phyloP scores from a whole-genome alignment of 2,329 filamentous ascomycete genomes.

The Pseudopithomyces maydicus region DNA sequence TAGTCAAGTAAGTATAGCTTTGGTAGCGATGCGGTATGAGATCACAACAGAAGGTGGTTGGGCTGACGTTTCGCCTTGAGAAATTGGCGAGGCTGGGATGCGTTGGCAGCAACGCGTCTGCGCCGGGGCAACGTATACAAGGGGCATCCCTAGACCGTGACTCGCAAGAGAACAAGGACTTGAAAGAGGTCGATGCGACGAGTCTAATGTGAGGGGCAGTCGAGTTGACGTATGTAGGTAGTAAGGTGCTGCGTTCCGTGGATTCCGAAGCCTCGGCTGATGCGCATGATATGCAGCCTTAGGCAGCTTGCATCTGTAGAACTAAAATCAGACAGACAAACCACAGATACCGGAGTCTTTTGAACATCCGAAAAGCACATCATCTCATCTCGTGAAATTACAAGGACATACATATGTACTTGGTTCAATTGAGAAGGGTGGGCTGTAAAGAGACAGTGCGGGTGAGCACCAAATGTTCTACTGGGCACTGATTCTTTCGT shows the following conservation, averaged over 20 bases:
- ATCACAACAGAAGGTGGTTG: conserved; percentile 33
- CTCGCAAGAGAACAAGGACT: not conserved
- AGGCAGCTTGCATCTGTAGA: not conserved
- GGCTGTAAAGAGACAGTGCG: no score
- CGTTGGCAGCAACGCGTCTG: conserved; percentile 30
- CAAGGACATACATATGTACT: no score
- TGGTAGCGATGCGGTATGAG: conserved; percentile 1
- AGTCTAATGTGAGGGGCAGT: not conserved
- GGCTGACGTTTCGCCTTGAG: conserved; percentile 19
- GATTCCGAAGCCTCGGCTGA: conserved; percentile 1
- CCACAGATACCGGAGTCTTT: not conserved
- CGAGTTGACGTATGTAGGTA: not conserved
- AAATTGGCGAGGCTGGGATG: conserved; percentile 43
- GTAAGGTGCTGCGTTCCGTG: conserved; percentile 3
- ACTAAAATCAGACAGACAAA: not conserved
- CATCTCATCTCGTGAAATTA: not conserved
- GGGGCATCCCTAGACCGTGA: conserved; percentile 15
- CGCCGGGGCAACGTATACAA: conserved; percentile 21
- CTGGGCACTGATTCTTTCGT: no score
- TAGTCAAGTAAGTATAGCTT: conserved; percentile 1
- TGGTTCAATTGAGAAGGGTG: no score
- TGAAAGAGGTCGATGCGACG: not conserved
- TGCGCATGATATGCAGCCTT: not conserved
- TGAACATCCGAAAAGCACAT: not conserved
- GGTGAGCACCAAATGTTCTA: no score